Evolutionary conservation across 192 early-diverging fungal species (phyloP), one percentile per base, ranked within the genome.

Genomic region (Linnemannia exigua): DNA sequence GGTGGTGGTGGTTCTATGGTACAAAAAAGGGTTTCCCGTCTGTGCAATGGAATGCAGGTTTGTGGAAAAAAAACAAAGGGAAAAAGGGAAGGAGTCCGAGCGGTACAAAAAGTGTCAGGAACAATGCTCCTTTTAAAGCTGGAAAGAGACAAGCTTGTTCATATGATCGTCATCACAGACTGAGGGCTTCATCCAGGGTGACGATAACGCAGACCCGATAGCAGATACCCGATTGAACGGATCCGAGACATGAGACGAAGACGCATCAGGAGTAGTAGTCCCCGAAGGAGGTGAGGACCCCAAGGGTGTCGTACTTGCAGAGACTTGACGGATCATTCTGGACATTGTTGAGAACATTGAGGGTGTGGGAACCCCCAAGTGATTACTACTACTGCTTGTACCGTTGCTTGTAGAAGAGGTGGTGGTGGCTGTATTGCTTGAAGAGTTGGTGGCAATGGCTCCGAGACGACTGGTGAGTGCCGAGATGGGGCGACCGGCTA

Each of bases 81-180:
- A 7, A 25, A 33, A 14, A 63, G 28, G 15, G 12, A 14, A 63
- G 15, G 22, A 31, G 41, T 44, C 41, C 41, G 41, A 44, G 41
- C 41, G 41, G 41, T 20, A 70, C 37, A 44, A 70, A 44, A 20
- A 1, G 35, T 35, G 1, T 4, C 36, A 67, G 41, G n/a, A n/a
- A 44, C 5, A 44, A 44, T 44, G 41, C 22, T n/a, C 11, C 22
- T 35, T 52, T 20, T 67, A 83, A 31, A 86, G 73, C 58, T 86
- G 77, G 63, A 86, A 86, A 31, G 84, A 86, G 41, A 86, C 84
- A 46, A 86, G 51, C 66, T 86, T 86, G 70, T 86, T 86, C 84
- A 86, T 86, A 19, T 86, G 84, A 37, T 86, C 84, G 14, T 86
- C 84, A 47, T 86, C 78, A 66, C 84, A 86, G 61, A 86, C 84